phyloP scores from a whole-genome alignment of 2,329 filamentous ascomycete genomes.

The Colletotrichum higginsianum region DNA sequence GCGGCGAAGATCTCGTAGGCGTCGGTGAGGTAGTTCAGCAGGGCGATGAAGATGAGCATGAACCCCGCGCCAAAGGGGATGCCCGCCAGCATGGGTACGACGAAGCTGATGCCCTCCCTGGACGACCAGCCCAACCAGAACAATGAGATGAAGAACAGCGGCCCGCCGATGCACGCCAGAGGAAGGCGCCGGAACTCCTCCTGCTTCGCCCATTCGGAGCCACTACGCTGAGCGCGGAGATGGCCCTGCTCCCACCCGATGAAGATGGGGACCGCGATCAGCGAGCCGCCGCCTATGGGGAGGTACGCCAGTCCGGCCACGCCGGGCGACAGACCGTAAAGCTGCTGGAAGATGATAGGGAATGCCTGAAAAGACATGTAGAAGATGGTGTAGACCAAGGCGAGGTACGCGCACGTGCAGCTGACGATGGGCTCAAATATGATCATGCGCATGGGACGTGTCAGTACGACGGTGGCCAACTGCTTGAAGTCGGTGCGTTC shows the following conservation, averaged over 20 bases:
- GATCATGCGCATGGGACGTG: conserved; percentile 81
- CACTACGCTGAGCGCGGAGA: conserved; percentile 29
- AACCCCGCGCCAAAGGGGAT: conserved; percentile 75
- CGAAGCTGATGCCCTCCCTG: conserved; percentile 62
- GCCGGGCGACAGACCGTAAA: conserved; percentile 76
- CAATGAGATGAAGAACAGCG: conserved; percentile 69
- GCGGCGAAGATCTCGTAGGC: conserved; percentile 76
- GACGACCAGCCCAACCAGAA: conserved; percentile 77
- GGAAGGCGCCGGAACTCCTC: conserved; percentile 81
- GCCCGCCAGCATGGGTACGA: conserved; percentile 72
- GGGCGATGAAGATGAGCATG: conserved; percentile 74
- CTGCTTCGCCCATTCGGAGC: conserved; percentile 70
- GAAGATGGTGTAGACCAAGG: conserved; percentile 77
- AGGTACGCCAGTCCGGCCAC: conserved; percentile 78
- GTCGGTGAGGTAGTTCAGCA: conserved; percentile 76
- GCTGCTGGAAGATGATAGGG: conserved; percentile 75
- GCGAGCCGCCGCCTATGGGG: conserved; percentile 75
- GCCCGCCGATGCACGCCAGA: conserved; percentile 79
- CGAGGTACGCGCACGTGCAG: conserved; percentile 78
- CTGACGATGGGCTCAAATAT: conserved; percentile 80
- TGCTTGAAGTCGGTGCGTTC: conserved; percentile 70
- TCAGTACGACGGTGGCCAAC: conserved; percentile 78
- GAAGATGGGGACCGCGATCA: conserved; percentile 73
- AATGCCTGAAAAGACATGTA: conserved; percentile 85
- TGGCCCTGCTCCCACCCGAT: conserved; percentile 66